Evolutionary conservation across 371 early-diverging fungal genomes (phyloP).

Genomic region (Lichtheimia hyalospora): DNA sequence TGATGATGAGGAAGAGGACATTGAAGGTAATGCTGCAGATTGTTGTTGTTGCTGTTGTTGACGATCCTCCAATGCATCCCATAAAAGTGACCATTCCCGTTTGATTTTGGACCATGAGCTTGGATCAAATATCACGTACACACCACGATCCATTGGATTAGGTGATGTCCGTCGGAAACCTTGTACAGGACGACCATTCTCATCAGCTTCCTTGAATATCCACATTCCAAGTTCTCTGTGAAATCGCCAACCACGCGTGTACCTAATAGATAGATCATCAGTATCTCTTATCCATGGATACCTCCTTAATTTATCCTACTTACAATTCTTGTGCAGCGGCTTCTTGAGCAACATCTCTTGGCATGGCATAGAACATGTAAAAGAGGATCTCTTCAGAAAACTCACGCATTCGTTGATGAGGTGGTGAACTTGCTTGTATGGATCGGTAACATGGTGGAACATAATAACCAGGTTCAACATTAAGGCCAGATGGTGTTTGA

Average conservation of each 20-base stretch:
- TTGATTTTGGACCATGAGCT: constrained; percentile 77
- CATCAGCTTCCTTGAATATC: constrained; percentile 68
- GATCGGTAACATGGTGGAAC: constrained; percentile 71
- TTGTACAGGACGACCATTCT: constrained; percentile 28
- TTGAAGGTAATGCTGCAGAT: constrained; percentile 3
- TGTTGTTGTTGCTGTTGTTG: constrained; percentile 24
- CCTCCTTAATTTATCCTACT: constrained; percentile 7
- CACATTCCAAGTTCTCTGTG: constrained; percentile 85
- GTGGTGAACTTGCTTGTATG: constrained; percentile 65
- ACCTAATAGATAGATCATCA: constrained; percentile 19
- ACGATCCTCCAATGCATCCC: constrained; percentile 83
- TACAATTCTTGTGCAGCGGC: constrained; percentile 89
- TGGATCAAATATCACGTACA: constrained; percentile 85
- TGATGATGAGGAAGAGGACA: background rate
- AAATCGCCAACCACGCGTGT: constrained; percentile 85
- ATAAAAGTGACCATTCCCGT: constrained; percentile 77
- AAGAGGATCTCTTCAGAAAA: constrained; percentile 91
- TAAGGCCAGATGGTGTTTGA: constrained; percentile 40
- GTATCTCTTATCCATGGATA: no score
- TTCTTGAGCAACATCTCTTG: constrained; percentile 85
- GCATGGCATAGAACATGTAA: constrained; percentile 92
- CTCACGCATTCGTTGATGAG: constrained; percentile 62
- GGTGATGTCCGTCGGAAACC: constrained; percentile 37
- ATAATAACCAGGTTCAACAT: constrained; percentile 72
- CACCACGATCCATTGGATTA: constrained; percentile 69